Evolutionary conservation across 768 basidiomycete genomes (phyloP), one percentile per base, ranked within the genome.

Genomic region (Tylopilus sp.): DNA sequence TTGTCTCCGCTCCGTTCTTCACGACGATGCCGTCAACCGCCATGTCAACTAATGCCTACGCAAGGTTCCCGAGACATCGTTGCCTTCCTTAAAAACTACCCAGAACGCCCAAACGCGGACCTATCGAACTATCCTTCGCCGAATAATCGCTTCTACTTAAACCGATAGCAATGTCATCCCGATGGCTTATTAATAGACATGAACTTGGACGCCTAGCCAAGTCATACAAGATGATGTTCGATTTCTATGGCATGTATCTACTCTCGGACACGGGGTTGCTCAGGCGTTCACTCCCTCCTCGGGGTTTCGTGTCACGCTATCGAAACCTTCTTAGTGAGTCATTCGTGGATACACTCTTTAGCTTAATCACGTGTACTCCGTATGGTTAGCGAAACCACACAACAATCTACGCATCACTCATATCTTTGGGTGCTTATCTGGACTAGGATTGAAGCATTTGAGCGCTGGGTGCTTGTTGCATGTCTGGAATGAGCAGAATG

Each of bases 161-260:
- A 84, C 63, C 72, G 57, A 22, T 58, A 72, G 39, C 76, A 76
- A 38, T 88, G 83, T 61, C 73, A 69, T 13, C 88, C 86, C 20
- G 85, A 86, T 65, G 71, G 79, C 55, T 65, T 80, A 21, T 68
- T 75, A 43, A 79, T 89, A 59, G 79, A 83, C 10, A 76, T 88
- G 79, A 90, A 89, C 67, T 78, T 67, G 57, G 69, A 77, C 55
- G 81, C 86, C 0, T 88, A 26, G 48, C 82, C 4, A 67, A 66
- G 25, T 88, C 87, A 18, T 89, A 88, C 65, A 71, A 67, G 55
- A 75, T 89, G 58, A 87, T 91, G 83, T 77, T 90, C 23, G 84
- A 86, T 64, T 89, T 90, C 70, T 90, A 87, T 61, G 88, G 87
- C 21, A 87, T 89, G 84, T 72, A 73, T 25, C 76, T 89, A 28